Evolutionary conservation across 306 rosid genomes (phyloP), one percentile per base, ranked within the genome.

Genomic region (Cucurbita ficifolia): DNA sequence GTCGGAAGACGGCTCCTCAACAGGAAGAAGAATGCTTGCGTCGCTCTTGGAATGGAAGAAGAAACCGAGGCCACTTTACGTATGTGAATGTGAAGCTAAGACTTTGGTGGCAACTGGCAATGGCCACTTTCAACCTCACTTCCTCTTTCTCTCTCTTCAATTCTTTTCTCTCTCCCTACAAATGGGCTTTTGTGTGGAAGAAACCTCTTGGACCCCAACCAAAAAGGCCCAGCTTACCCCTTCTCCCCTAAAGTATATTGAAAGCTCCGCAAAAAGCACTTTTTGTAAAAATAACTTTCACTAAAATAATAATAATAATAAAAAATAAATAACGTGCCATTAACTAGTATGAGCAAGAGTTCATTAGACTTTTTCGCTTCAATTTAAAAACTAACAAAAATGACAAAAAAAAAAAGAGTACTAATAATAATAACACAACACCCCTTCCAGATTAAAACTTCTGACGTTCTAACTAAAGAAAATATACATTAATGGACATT

Each of bases 31-130:
- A 22, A 43, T 0, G 19, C 0, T 5, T 17, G 16, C 0, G 22
- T 4, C n/a, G 36, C 8, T 1, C 2, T 40, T 5, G 52, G 10
- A 63, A 62, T 58, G 40, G 64, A 58, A 33, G 49, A 39, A 64
- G 50, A 42, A 64, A 64, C 35, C 51, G 71, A 65, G 52, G 72
- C 71, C 71, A 39, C 33, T 63, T 63, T 63, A 39, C 49, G 70
- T n/a, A 63, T 63, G 70, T 63, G 70, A 64, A 42, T 40, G 71
- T 19, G 52, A 64, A n/a, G 70, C 70, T 63, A 64, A 40, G 71
- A 64, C 51, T 9, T 29, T 2, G 33, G 33, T 29, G 16, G 18
- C 53, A 2, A 35, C 35, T 51, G 35, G 71, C 51, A 64, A 11
- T 18, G 71, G 42, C 51, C 10, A 18, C 71, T 64, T 39, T 63